Evolutionary conservation across 2,329 filamentous ascomycete genomes (phyloP).

Genomic region (Dactylellina leptospora): DNA sequence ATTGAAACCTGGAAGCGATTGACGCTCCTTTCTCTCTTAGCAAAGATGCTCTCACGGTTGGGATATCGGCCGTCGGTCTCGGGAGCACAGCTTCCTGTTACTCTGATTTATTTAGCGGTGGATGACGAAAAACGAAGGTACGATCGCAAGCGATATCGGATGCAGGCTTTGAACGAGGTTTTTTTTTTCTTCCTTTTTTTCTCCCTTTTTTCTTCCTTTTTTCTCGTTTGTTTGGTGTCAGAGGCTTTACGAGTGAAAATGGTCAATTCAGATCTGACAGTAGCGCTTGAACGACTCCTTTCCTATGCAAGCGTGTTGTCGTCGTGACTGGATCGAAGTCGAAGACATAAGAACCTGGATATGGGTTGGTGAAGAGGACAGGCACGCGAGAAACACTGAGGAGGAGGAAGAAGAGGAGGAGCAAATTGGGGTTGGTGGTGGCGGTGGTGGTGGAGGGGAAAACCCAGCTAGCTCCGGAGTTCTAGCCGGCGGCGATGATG

Average conservation of each 20-base stretch:
- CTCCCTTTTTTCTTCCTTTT: no score
- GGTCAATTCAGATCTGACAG: slow-evolving; percentile 45
- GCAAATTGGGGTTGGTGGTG: background rate
- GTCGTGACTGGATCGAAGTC: slow-evolving; percentile 28
- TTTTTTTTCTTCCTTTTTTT: no score
- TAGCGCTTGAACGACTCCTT: slow-evolving; percentile 52
- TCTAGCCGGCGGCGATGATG: no score
- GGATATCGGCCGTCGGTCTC: no score
- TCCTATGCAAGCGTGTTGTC: slow-evolving; percentile 22
- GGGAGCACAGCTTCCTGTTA: no score
- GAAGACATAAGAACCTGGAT: slow-evolving; percentile 44
- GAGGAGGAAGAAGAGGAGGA: background rate
- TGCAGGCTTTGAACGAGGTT: no score
- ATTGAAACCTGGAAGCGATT: no score
- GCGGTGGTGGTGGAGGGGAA: background rate
- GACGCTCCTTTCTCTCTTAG: no score
- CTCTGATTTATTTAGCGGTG: no score
- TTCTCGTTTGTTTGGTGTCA: no score
- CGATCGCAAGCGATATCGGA: slow-evolving; percentile 48
- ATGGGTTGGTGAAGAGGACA: background rate
- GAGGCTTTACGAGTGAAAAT: background rate
- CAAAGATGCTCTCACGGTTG: no score
- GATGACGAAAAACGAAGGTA: slow-evolving; percentile 32
- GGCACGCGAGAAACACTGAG: background rate
- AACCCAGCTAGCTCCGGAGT: background rate